Evolutionary conservation across 2,329 filamentous ascomycete species (phyloP).

Genomic region (Nemania sp.): DNA sequence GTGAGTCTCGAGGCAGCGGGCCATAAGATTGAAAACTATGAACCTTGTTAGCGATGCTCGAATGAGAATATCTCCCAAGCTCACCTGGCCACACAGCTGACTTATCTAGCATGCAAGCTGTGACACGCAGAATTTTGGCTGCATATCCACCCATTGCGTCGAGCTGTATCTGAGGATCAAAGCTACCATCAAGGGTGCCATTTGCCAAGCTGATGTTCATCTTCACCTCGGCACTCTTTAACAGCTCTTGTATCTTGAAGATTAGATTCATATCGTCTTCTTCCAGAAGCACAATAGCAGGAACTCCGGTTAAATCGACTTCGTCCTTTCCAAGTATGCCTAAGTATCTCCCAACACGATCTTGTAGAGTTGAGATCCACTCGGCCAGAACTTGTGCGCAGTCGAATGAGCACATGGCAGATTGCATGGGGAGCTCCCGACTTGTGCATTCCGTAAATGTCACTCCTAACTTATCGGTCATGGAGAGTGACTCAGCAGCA

Average conservation of each 20-base stretch:
- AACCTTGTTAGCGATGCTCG: conserved; percentile 19
- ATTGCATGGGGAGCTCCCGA: conserved; percentile 85
- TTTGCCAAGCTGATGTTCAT: conserved; percentile 62
- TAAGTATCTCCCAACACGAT: conserved; percentile 87
- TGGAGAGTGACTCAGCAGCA: conserved; percentile 86
- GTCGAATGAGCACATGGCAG: conserved; percentile 89
- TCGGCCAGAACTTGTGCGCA: conserved; percentile 93
- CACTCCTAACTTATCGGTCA: conserved; percentile 83
- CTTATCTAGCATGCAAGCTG: conserved; percentile 84
- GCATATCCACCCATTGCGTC: conserved; percentile 75
- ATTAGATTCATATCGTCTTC: conserved; percentile 89
- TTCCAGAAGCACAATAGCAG: conserved; percentile 86
- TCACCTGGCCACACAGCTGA: conserved; percentile 91
- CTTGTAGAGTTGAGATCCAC: conserved; percentile 91
- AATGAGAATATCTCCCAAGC: conserved; percentile 38
- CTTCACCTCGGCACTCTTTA: conserved; percentile 78
- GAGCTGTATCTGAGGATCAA: conserved; percentile 60
- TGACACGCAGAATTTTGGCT: conserved; percentile 81
- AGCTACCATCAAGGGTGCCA: conserved; percentile 53
- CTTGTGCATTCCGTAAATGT: conserved; percentile 84
- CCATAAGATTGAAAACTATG: conserved; percentile 58
- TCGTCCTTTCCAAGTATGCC: conserved; percentile 84
- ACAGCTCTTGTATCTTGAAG: conserved; percentile 78
- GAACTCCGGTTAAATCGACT: conserved; percentile 78
- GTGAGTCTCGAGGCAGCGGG: conserved; percentile 59